Evolutionary conservation across 2,329 filamentous ascomycete genomes (phyloP).

Genomic region (Metarhizium humberi): DNA sequence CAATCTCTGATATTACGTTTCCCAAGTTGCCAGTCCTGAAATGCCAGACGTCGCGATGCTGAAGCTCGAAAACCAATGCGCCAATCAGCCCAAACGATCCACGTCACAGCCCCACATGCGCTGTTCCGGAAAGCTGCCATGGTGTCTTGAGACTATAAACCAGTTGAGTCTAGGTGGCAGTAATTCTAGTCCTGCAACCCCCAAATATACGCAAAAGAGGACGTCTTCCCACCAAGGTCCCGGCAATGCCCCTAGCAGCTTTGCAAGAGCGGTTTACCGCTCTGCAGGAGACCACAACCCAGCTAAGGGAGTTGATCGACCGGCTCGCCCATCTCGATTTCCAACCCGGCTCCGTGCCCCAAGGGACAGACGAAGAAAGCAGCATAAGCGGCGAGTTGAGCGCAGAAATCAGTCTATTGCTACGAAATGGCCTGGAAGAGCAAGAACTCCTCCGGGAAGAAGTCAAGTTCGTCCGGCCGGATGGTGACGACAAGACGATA

Average conservation of each 20-base stretch:
- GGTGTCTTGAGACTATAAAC: background rate
- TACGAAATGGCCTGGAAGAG: slow-evolving; percentile 75
- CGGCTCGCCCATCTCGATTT: slow-evolving; percentile 50
- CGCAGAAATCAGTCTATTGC: slow-evolving; percentile 66
- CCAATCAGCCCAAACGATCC: background rate
- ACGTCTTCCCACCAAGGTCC: background rate
- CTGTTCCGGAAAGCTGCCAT: background rate
- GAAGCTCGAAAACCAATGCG: background rate
- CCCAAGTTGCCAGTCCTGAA: too few species aligned
- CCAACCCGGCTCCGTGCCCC: slow-evolving; percentile 46
- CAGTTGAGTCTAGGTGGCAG: too few species aligned
- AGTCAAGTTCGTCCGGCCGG: slow-evolving; percentile 54
- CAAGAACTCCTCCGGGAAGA: slow-evolving; percentile 74
- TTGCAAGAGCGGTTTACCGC: slow-evolving; percentile 51
- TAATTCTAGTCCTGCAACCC: background rate
- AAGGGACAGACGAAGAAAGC: slow-evolving; percentile 37
- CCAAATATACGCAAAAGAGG: background rate
- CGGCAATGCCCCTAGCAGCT: slow-evolving; percentile 43
- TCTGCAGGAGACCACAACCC: slow-evolving; percentile 51
- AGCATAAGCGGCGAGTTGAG: slow-evolving; percentile 62
- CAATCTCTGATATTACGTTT: too few species aligned
- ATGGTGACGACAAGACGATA: slow-evolving; percentile 51
- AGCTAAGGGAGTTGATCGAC: slow-evolving; percentile 50
- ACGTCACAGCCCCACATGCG: background rate
- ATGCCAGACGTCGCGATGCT: background rate